Evolutionary conservation across 106 monocot species (phyloP).

Genomic region (Allium cepa): DNA sequence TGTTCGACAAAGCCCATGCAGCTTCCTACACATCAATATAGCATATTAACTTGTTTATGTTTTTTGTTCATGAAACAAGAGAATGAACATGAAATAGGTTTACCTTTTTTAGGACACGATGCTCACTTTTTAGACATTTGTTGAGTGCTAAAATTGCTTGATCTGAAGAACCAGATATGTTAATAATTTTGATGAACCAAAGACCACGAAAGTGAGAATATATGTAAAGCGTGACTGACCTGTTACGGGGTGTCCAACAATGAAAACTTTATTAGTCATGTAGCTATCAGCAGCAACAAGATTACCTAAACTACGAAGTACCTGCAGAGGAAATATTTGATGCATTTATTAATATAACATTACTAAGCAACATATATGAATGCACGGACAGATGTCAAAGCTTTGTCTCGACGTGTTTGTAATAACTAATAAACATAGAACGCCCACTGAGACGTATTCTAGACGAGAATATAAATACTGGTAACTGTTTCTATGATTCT

Average conservation of each 20-base stretch:
- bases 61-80: neutral
- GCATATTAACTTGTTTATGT: conserved; percentile 6
- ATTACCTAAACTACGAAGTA: conserved; percentile 91
- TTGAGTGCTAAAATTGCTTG: conserved; percentile 50
- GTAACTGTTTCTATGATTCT: no score
- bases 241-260: conserved; percentile 59
- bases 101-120: conserved; percentile 89
- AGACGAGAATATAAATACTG: no score
- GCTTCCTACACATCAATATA: conserved; percentile 46
- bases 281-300: conserved; percentile 67
- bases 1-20: conserved; percentile 88
- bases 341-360: no score
- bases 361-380: no score
- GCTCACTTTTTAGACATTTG: conserved; percentile 82
- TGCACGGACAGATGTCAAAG: no score
- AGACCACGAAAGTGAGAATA: no score
- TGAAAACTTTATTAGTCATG: conserved; percentile 45
- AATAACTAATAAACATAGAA: no score
- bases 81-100: neutral
- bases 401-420: no score
- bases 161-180: conserved; percentile 35
- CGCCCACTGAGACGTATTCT: no score
- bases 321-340: conserved; percentile 22
- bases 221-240: conserved; percentile 18
- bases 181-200: conserved; percentile 3